Evolutionary conservation across 306 rosid species (phyloP), one percentile per base, ranked within the genome.

Genomic region (Vachellia pachyceras): DNA sequence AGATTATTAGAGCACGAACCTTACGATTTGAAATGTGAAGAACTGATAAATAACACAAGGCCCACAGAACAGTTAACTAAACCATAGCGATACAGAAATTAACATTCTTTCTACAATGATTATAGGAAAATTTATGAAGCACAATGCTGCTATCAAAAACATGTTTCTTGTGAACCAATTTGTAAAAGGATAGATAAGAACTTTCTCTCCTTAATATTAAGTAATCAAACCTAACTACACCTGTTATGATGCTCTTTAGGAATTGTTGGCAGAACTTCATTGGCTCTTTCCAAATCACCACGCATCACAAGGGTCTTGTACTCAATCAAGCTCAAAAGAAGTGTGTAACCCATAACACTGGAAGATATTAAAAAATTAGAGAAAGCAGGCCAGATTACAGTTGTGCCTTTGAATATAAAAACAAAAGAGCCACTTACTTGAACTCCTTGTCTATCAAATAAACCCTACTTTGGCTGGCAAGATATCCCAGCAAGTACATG

Each of bases 231-330:
- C 25, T 73, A 54, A 61, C 66, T 47, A 39, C 9, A 85, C 99
- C 99, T 93, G 86, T 96, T 96, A 83, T 88, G 97, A 75, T 96
- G 98, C 88, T 93, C 99, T 82, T 87, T 90, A 46, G 99, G 99
- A 90, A 96, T 96, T 79, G 98, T 84, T 82, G 98, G 97, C 83
- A 96, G 90, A 75, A 96, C 72, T 85, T 92, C 98, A 89, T 72
- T 91, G 80, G 99, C 99, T 88, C 97, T 90, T 78, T 96, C 98
- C 63, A 89, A 73, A 85, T 96, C 99, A 72, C 99, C 99, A 20
- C 98, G 98, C 98, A 96, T 92, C 83, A 96, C 97, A 87, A 96
- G 97, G 74, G 99, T 96, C 90, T 96, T 96, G 88, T 96, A 96
- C 89, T 96, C 99, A 58, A 96, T 93, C 92, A 96, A 90, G 85